Evolutionary conservation across 495 filamentous ascomycete species (phyloP).

Genomic region (Penicillium canariense): DNA sequence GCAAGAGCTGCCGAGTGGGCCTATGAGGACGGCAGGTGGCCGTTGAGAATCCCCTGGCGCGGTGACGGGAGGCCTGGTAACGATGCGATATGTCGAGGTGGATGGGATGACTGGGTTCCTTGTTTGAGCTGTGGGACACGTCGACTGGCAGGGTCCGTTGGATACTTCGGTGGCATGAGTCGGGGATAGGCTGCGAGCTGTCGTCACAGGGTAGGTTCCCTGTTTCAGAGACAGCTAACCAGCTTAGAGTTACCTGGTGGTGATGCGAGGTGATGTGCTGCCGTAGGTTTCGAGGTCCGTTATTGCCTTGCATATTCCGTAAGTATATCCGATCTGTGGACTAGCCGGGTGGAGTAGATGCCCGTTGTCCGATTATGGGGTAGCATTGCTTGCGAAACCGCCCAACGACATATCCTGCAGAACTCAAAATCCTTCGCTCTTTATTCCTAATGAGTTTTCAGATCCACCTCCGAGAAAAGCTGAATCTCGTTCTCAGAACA

Average conservation of each 20-base stretch:
- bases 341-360: not conserved
- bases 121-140: not conserved
- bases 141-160: not conserved
- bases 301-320: not conserved
- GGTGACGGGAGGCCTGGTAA: not conserved
- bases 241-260: no score
- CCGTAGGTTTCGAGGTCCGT: no score
- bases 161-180: not conserved
- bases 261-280: no score
- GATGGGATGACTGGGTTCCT: not conserved
- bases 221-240: not conserved
- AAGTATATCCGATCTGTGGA: not conserved
- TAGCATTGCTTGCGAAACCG: not conserved
- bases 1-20: not conserved
- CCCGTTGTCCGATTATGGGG: not conserved
- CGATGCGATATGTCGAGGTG: not conserved
- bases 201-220: not conserved
- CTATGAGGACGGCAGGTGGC: not conserved
- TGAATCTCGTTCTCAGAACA: not conserved
- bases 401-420: not conserved
- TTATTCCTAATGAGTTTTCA: not conserved
- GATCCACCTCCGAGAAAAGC: not conserved
- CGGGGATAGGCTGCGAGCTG: not conserved
- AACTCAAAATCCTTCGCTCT: not conserved
- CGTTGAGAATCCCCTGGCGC: not conserved